A percentile compares a stretch with the other conserved stretches of the same genome.
phyloP scores from a whole-genome alignment of 352 stramenopile species.

The Phytopythium aichiense region DNA sequence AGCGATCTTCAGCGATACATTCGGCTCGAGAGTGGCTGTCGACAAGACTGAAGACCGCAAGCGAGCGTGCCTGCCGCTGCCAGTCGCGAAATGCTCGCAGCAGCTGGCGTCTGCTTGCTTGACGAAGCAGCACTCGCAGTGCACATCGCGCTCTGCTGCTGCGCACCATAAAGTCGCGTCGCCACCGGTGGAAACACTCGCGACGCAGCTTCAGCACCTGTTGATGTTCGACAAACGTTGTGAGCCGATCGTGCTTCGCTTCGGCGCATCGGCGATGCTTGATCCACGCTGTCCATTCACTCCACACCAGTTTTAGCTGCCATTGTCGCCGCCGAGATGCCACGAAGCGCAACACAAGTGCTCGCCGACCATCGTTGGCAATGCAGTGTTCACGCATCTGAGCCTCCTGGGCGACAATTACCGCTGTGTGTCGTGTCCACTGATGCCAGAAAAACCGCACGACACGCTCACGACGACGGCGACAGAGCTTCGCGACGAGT shows the following conservation, averaged over 20 bases:
- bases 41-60: neutral
- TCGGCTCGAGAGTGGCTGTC: neutral
- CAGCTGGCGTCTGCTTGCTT: neutral
- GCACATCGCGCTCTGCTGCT: neutral
- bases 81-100: conserved; percentile 2
- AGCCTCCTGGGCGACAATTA: neutral
- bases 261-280: neutral
- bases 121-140: neutral
- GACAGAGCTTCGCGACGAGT: neutral
- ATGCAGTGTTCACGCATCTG: neutral
- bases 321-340: neutral
- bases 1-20: neutral
- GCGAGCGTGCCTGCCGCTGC: neutral
- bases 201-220: neutral
- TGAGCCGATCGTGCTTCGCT: neutral
- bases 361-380: neutral
- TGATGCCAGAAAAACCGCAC: neutral
- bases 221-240: neutral
- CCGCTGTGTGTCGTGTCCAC: neutral
- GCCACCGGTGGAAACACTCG: conserved; percentile 1
- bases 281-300: neutral
- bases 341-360: neutral
- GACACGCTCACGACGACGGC: neutral
- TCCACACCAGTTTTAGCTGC: neutral
- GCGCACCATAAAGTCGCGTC: neutral